A percentile compares a stretch with the other conserved stretches of the same genome.
phyloP scores from a whole-genome alignment of 1,139 yeast genomes.

The Zygosaccharomyces pseudobailii region DNA sequence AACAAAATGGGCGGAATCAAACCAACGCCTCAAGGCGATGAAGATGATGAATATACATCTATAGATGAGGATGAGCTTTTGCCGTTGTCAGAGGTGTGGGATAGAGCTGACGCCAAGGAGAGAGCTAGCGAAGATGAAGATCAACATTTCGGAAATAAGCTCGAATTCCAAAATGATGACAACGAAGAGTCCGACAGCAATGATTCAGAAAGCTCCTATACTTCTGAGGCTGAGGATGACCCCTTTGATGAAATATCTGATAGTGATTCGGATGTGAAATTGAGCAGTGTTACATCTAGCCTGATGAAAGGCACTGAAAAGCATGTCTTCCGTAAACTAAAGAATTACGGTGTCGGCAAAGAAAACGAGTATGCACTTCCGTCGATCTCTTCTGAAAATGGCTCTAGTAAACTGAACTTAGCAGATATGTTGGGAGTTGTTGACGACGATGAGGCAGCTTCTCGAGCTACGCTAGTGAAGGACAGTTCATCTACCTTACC shows the following conservation, averaged over 20 bases:
- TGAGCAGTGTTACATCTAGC: constrained; percentile 34
- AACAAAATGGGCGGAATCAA: constrained; percentile 35
- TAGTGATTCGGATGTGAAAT: constrained; percentile 38
- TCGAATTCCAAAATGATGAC: constrained; percentile 20
- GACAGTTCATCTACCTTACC: constrained; percentile 47
- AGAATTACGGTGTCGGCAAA: constrained; percentile 39
- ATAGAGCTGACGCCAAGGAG: constrained; percentile 37
- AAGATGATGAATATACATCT: constrained; percentile 45
- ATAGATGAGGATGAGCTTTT: constrained; percentile 71
- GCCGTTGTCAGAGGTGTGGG: constrained; percentile 85
- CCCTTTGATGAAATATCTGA: constrained; percentile 36
- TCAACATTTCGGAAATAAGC: constrained; percentile 6
- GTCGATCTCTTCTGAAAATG: constrained; percentile 26
- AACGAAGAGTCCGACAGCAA: constrained; percentile 32
- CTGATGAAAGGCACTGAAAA: constrained; percentile 33
- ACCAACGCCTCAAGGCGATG: constrained; percentile 33
- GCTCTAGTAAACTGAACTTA: constrained; percentile 55
- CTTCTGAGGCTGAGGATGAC: constrained; percentile 31
- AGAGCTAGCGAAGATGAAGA: constrained; percentile 43
- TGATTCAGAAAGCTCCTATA: constrained; percentile 23
- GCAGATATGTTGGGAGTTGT: constrained; percentile 72
- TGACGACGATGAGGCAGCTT: constrained; percentile 41
- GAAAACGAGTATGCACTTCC: constrained; percentile 76
- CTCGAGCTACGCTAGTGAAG: constrained; percentile 51
- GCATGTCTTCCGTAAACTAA: constrained; percentile 46